These are phyloP conservation scores for Alternaria ventricosa DNA, from an alignment of 2,329 filamentous ascomycete genomes.

Conservation along the genomic window DNA sequence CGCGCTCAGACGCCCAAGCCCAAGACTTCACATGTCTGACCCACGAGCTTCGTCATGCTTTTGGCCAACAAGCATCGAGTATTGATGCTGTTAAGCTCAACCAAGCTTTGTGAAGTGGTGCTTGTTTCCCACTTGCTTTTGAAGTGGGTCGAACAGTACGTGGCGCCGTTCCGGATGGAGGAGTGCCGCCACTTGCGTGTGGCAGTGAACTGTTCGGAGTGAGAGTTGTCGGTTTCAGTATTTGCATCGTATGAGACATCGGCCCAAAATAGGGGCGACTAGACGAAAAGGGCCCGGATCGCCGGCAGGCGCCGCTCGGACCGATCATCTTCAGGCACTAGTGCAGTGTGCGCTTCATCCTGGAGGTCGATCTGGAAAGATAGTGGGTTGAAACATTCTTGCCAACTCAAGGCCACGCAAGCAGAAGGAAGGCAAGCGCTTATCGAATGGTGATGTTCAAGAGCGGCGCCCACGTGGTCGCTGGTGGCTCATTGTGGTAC, in stretches of 20 bases:
- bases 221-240: constrained; percentile 7
- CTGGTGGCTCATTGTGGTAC: not conserved
- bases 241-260: constrained; percentile 1
- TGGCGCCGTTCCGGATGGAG: constrained; percentile 4
- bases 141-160: not conserved
- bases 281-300: not conserved
- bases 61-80: not conserved
- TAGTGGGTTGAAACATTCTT: not conserved
- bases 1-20: not conserved
- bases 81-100: constrained; percentile 14
- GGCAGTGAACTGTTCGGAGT: not conserved
- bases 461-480: not conserved
- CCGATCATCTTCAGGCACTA: not conserved
- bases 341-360: not conserved
- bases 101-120: constrained; percentile 19
- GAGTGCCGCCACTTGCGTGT: constrained; percentile 1
- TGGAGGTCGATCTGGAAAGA: not conserved
- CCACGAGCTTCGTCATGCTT: constrained; percentile 14
- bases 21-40: constrained; percentile 24
- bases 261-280: constrained; percentile 1
- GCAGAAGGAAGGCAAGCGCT: not conserved
- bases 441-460: not conserved
- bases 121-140: constrained; percentile 5
- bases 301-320: constrained; percentile 16
- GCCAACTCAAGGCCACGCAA: not conserved